Percentiles rank a stretch among this genome's conserved stretches.
phyloP scores from a whole-genome alignment of 148 eudicot species.

The Rhododendron vialii region DNA sequence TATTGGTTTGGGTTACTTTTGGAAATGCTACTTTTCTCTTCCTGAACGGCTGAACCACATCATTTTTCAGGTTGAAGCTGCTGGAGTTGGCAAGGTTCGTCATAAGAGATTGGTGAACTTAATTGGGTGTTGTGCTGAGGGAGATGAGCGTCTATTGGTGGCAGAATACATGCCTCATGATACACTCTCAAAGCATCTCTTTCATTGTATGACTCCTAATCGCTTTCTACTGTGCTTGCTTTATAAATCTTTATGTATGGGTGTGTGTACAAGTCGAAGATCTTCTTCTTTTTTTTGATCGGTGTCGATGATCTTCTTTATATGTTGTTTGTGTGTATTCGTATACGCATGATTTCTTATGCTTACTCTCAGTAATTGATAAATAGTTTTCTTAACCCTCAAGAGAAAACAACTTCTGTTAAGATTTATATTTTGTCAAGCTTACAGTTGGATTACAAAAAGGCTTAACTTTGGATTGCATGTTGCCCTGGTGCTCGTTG shows the following conservation, averaged over 20 bases:
- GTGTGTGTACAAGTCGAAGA: background rate
- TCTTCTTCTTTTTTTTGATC: too few relatives aligned
- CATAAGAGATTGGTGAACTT: constrained; percentile 86
- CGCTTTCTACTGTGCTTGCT: background rate
- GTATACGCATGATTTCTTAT: too few relatives aligned
- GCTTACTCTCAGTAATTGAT: too few relatives aligned
- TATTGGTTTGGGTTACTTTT: background rate
- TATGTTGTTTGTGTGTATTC: too few relatives aligned
- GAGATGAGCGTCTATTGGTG: constrained; percentile 89
- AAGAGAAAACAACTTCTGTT: background rate
- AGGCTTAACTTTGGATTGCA: too few relatives aligned
- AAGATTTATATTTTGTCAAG: background rate
- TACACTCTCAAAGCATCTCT: constrained; percentile 91
- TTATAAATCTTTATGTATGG: background rate
- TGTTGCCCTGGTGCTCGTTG: background rate
- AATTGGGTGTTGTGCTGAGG: constrained; percentile 96
- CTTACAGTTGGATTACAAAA: too few relatives aligned
- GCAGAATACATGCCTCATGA: constrained; percentile 95
- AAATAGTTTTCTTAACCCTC: background rate
- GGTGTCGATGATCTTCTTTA: background rate
- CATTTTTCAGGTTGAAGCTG: constrained; percentile 73
- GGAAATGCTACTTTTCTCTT: background rate
- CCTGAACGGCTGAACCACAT: background rate
- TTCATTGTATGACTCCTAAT: constrained; percentile 66
- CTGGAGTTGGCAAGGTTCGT: constrained; percentile 89